Conservation (phyloP, 148 eudicot species). For the Cornus kousa region DNA sequence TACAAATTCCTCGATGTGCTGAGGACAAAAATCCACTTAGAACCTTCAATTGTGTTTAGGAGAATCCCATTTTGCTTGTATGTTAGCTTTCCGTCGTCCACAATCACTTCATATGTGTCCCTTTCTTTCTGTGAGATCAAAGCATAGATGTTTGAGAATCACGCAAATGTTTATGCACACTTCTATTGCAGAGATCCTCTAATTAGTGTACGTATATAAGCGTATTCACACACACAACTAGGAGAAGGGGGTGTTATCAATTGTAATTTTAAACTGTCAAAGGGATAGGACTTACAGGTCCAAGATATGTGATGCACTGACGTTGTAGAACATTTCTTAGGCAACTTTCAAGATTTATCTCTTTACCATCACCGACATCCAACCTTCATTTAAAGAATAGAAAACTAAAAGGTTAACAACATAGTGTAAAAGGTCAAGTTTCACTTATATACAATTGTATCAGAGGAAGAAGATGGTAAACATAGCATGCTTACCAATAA, state of each 20-base stretch:
- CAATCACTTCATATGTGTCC: slow-evolving; percentile 27
- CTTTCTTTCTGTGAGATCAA: slow-evolving; percentile 18
- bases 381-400: slow-evolving; percentile 20
- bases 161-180: not conserved
- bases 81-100: slow-evolving; percentile 23
- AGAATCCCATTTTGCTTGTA: slow-evolving; percentile 20
- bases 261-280: not conserved
- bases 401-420: not conserved
- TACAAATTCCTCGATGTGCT: slow-evolving; percentile 25
- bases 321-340: slow-evolving; percentile 14
- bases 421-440: not conserved
- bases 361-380: slow-evolving; percentile 38
- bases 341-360: slow-evolving; percentile 24
- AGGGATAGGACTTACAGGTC: slow-evolving; percentile 26
- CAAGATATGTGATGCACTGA: slow-evolving; percentile 35
- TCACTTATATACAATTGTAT: not conserved
- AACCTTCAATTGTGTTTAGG: slow-evolving; percentile 15
- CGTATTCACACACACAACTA: not conserved
- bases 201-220: not conserved
- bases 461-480: not conserved
- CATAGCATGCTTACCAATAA: slow-evolving; percentile 25
- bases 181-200: not conserved
- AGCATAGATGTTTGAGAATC: not conserved
- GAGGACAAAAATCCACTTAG: slow-evolving; percentile 30
- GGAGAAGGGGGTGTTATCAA: not conserved